These are phyloP conservation scores for Biscogniauxia mediterranea DNA, from an alignment of 2,329 filamentous ascomycete genomes.

Conservation along the genomic window DNA sequence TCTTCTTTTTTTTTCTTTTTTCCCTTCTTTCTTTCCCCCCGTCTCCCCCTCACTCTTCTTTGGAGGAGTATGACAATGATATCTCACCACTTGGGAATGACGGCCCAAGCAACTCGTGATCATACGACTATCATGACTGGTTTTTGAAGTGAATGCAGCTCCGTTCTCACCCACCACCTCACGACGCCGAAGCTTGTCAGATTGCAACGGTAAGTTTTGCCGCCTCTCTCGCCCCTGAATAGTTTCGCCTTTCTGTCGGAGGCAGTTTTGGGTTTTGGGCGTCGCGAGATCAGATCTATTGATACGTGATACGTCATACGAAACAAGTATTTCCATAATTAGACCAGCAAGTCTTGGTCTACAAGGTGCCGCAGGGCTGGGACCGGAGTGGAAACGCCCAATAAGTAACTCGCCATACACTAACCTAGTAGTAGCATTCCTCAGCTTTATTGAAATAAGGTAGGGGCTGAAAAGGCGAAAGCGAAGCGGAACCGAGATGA, in stretches of 20 bases:
- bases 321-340: conserved; percentile 4
- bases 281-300: not conserved
- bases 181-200: not conserved
- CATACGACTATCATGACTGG: not conserved
- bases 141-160: not conserved
- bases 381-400: conserved; percentile 2
- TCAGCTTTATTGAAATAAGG: not conserved
- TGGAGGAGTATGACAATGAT: not conserved
- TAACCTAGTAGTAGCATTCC: not conserved
- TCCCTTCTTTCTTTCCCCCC: too few species aligned
- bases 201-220: not conserved
- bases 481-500: not conserved
- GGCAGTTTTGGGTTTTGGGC: not conserved
- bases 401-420: too few species aligned
- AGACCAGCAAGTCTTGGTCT: conserved; percentile 3
- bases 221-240: not conserved
- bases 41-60: not conserved
- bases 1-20: too few species aligned
- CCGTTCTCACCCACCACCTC: too few species aligned
- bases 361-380: conserved; percentile 3
- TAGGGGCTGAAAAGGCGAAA: not conserved
- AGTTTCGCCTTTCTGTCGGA: not conserved
- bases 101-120: not conserved
- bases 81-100: not conserved
- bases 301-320: not conserved